Evolutionary conservation across 495 filamentous ascomycete genomes (phyloP).

Genomic region (Parmelia sp.): DNA sequence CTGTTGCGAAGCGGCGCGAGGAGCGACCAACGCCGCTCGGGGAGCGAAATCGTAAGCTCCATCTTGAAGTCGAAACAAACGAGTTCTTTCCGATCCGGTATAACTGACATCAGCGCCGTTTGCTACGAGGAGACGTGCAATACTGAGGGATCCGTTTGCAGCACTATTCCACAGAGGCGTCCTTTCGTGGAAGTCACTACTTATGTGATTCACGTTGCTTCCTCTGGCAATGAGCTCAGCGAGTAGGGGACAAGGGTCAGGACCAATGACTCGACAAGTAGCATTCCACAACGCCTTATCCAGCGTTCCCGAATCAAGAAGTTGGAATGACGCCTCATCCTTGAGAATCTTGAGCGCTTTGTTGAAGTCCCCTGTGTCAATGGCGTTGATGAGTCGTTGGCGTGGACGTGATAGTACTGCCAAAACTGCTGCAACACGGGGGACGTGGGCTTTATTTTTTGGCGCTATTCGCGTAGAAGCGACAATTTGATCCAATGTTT

Average conservation of each 20-base stretch:
- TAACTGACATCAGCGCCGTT: constrained; percentile 30
- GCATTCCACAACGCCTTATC: background rate
- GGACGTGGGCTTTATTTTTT: background rate
- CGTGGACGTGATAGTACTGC: background rate
- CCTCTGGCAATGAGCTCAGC: constrained; percentile 5
- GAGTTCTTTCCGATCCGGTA: background rate
- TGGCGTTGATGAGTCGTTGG: background rate
- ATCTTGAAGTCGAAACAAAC: background rate
- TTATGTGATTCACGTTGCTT: background rate
- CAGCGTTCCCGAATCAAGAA: background rate
- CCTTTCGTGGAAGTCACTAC: too few species aligned
- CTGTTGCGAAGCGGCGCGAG: too few species aligned
- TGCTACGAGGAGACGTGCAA: constrained; percentile 3
- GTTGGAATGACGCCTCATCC: background rate
- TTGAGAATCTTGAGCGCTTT: background rate
- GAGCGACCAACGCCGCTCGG: background rate
- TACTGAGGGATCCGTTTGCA: accelerated
- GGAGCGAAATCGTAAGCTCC: background rate
- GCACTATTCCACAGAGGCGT: background rate
- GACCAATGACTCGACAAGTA: background rate
- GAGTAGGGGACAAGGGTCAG: background rate
- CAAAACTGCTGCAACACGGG: background rate
- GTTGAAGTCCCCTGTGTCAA: background rate
- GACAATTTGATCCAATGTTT: background rate
- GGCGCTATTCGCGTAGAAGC: background rate